Conservation (phyloP, 2,329 filamentous ascomycete species). For the Thyridium curvatum region DNA sequence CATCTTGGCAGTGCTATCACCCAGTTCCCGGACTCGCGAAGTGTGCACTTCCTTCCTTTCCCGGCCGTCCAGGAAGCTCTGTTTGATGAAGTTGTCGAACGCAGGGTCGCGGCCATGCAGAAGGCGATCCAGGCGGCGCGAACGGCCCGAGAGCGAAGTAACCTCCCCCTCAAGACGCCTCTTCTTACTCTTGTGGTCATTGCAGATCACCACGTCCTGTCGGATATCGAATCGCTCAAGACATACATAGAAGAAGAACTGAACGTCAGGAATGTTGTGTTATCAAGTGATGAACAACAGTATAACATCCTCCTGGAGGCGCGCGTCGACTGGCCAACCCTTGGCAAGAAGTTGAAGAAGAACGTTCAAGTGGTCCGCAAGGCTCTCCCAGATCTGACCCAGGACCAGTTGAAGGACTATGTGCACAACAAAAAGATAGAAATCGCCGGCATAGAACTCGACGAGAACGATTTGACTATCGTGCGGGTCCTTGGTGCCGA, state of each 20-base stretch:
- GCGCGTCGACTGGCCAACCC: slow-evolving; percentile 83
- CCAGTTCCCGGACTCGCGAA: slow-evolving; percentile 64
- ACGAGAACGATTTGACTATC: slow-evolving; percentile 76
- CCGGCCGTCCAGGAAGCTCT: slow-evolving; percentile 84
- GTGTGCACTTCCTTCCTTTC: slow-evolving; percentile 88
- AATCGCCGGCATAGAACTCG: slow-evolving; percentile 80
- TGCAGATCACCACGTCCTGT: slow-evolving; percentile 78
- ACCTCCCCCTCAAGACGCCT: slow-evolving; percentile 83
- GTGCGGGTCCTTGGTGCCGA: slow-evolving; percentile 80
- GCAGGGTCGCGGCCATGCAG: slow-evolving; percentile 86
- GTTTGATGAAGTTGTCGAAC: slow-evolving; percentile 80
- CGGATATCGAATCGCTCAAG: slow-evolving; percentile 79
- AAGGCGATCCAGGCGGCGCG: slow-evolving; percentile 88
- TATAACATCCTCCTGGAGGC: slow-evolving; percentile 92
- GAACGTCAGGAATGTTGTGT: slow-evolving; percentile 78
- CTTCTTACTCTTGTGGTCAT: slow-evolving; percentile 86
- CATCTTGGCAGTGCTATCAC: slow-evolving; percentile 74
- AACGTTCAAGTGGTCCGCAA: slow-evolving; percentile 89
- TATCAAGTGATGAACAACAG: slow-evolving; percentile 80
- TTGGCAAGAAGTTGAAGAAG: slow-evolving; percentile 97
- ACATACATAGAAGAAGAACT: slow-evolving; percentile 88
- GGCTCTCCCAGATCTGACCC: slow-evolving; percentile 71
- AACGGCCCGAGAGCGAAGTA: slow-evolving; percentile 77
- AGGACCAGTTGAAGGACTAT: slow-evolving; percentile 75
- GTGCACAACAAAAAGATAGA: slow-evolving; percentile 66